Base-by-base conservation (phyloP, 2,329 filamentous ascomycete genomes). In the Ophiostoma tasmaniense region DNA sequence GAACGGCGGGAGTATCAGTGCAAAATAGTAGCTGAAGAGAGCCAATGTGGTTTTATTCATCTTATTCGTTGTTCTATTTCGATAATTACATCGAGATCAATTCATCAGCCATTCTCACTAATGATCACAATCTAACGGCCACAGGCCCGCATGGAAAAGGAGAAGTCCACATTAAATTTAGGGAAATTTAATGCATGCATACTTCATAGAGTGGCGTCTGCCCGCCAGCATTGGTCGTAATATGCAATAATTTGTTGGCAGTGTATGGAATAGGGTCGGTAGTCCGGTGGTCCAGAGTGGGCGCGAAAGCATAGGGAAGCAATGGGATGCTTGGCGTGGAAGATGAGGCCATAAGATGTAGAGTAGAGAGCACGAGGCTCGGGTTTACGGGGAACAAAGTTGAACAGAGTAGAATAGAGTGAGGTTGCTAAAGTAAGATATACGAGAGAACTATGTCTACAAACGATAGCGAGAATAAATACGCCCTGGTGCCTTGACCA, bases 121-220 rank as follows among this genome's bases (percentile, higher is more conserved):
- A 39, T 39, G 37, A 39, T 45, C 1, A 45, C n/a, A 45, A 45
- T n/a, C 42, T 45, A 45, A 45, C 42, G 42, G 11, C 42, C 20
- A 45, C n/a, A 55, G 50, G 50, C 50, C 55, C 25, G 55, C 55
- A 61, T 61, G 13, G 13, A 61, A 61, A 64, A 39, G 61, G 30
- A 64, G 61, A 39, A 35, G 28, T 39, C 61, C 33, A 64, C 30
- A 39, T 25, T n/a, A 35, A 39, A 35, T 64, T 64, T 64, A 64
- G 37, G 17, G 61, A 35, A 39, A 35, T 64, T 64, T 64, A 64
- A 64, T 20, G 61, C 61, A 64, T n/a, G 61, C 30, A 64, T 17
- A 11, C 33, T 14, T 8, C 22, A 22, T 11, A 25, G 10, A 25
- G 50, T 52, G 50, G 50, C 50, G 50, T 14, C n/a, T n/a, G n/a